phyloP scores from a whole-genome alignment of 441 rosid genomes.

The Codiaeum variegatum region DNA sequence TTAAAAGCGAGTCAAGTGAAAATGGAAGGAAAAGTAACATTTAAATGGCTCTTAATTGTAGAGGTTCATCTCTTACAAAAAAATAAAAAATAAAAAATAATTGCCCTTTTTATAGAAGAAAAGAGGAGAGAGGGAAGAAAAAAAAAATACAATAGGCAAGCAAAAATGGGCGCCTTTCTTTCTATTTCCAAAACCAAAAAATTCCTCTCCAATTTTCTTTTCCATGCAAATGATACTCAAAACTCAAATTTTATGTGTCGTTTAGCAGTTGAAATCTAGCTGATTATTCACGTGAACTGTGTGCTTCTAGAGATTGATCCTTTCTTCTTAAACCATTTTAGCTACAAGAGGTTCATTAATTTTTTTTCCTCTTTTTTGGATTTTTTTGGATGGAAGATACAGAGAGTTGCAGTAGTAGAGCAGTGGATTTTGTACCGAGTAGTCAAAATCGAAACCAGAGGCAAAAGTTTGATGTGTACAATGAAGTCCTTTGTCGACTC shows the following conservation, averaged over 20 bases:
- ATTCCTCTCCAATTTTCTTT: background rate
- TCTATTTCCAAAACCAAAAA: background rate
- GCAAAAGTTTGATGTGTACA: constrained; percentile 45
- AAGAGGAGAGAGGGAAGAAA: too few species aligned
- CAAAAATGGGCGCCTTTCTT: constrained; percentile 3
- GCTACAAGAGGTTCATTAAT: too few species aligned
- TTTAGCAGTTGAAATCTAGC: constrained; percentile 16
- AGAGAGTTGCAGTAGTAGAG: constrained; percentile 63
- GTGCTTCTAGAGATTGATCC: constrained; percentile 2
- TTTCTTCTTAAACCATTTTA: background rate
- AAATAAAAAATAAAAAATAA: too few species aligned
- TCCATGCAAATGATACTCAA: constrained; percentile 17
- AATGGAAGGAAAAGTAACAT: too few species aligned
- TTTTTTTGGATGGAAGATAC: constrained; percentile 41
- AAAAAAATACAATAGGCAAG: background rate
- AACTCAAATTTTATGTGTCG: constrained; percentile 10
- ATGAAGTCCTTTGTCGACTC: constrained; percentile 46
- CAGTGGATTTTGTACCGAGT: constrained; percentile 33
- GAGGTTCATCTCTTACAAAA: too few species aligned
- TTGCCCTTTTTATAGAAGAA: too few species aligned
- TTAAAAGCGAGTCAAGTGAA: too few species aligned
- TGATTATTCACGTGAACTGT: constrained; percentile 15
- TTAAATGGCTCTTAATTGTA: too few species aligned
- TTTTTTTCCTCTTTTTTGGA: background rate
- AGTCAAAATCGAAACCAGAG: constrained; percentile 35